phyloP scores from a whole-genome alignment of 805 yeast species.

The Ogataea trehalophila region DNA sequence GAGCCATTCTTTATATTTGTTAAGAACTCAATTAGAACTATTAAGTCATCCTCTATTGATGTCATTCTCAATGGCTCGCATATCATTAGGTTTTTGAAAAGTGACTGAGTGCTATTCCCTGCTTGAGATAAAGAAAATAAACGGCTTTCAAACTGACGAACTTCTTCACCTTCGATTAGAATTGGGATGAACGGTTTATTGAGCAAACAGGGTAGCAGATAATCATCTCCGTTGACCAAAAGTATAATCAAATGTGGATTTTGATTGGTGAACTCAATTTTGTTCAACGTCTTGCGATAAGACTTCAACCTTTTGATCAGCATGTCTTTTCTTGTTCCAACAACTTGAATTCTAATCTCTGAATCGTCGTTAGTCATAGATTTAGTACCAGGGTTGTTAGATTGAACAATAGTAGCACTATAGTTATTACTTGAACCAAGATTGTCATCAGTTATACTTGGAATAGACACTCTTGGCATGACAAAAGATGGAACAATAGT shows the following conservation, averaged over 20 bases:
- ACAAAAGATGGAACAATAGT: conserved; percentile 32
- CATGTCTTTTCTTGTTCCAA: conserved; percentile 20
- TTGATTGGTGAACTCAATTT: conserved; percentile 22
- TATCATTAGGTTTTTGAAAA: conserved; percentile 21
- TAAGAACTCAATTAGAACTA: conserved; percentile 29
- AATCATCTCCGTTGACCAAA: conserved; percentile 26
- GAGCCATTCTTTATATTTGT: background rate
- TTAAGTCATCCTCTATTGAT: conserved; percentile 27
- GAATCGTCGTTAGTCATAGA: background rate
- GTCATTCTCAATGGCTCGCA: conserved; percentile 29
- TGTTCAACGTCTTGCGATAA: conserved; percentile 27
- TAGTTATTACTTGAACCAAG: background rate
- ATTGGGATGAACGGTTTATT: conserved; percentile 30
- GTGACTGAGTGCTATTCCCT: background rate
- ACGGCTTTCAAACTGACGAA: conserved; percentile 5
- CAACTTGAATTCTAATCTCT: conserved; percentile 22
- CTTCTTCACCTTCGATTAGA: conserved; percentile 10
- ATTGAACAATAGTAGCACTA: background rate
- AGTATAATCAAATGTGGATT: conserved; percentile 25
- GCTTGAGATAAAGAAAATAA: too few relatives aligned
- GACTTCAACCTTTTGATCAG: conserved; percentile 21
- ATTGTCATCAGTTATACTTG: conserved; percentile 8
- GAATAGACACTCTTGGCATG: conserved; percentile 33
- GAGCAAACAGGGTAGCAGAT: conserved; percentile 23
- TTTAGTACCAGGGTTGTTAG: background rate